Evolutionary conservation across 2,329 filamentous ascomycete species (phyloP).

Genomic region (Pyrenophora seminiperda): DNA sequence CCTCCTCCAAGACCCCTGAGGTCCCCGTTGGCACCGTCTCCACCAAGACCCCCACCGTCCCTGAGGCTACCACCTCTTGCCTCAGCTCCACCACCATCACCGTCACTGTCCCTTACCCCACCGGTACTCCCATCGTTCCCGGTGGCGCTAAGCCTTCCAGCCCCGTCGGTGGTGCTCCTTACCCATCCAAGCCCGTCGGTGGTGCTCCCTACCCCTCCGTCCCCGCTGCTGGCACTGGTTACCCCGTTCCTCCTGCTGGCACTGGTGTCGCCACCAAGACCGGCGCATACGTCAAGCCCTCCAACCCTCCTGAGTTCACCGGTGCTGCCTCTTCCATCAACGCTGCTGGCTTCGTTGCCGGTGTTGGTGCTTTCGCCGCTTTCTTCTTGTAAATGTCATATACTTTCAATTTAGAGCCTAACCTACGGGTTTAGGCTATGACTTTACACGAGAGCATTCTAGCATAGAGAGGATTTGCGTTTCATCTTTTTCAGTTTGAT

Average conservation of each 20-base stretch:
- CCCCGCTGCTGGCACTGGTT: constrained; percentile 17
- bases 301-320: constrained; percentile 43
- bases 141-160: background rate
- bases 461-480: constrained; percentile 24
- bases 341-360: constrained; percentile 47
- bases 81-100: constrained; percentile 51
- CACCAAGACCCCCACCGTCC: constrained; percentile 13
- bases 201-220: constrained; percentile 21
- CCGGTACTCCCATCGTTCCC: constrained; percentile 33
- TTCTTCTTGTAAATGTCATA: constrained; percentile 51
- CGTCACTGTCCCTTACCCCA: constrained; percentile 50
- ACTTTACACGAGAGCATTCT: constrained; percentile 48
- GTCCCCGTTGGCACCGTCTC: constrained; percentile 3
- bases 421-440: constrained; percentile 43
- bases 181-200: constrained; percentile 11
- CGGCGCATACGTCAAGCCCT: constrained; percentile 40
- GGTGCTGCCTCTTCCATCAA: constrained; percentile 46
- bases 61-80: constrained; percentile 35
- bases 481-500: constrained; percentile 33
- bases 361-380: constrained; percentile 50
- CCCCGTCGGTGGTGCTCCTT: constrained; percentile 24
- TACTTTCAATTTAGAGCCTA: constrained; percentile 39
- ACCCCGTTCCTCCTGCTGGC: constrained; percentile 23
- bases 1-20: background rate
- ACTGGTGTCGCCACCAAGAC: constrained; percentile 41